A percentile compares a stretch with the other conserved stretches of the same genome.
phyloP scores from a whole-genome alignment of 2,329 filamentous ascomycete genomes.

The Claviceps africana region DNA sequence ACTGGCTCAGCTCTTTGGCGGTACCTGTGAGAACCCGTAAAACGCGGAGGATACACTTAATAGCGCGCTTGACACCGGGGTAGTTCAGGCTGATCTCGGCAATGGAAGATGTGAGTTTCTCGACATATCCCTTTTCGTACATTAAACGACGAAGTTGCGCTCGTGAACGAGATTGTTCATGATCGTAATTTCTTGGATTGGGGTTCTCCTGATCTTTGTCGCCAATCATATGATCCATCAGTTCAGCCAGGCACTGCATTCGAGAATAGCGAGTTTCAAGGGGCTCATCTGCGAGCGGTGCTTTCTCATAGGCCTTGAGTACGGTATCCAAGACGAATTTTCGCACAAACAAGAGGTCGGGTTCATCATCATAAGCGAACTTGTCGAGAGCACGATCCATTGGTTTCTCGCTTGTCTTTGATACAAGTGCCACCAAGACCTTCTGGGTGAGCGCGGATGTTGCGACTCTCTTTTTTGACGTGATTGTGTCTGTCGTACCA shows the following conservation, averaged over 20 bases:
- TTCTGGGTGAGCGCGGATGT: conserved; percentile 79
- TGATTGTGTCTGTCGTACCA: conserved; percentile 59
- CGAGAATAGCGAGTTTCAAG: conserved; percentile 78
- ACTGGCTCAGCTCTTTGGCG: conserved; percentile 72
- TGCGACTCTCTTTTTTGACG: conserved; percentile 69
- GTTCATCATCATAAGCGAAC: conserved; percentile 60
- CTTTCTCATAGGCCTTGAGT: conserved; percentile 82
- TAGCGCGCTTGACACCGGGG: conserved; percentile 79
- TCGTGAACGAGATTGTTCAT: conserved; percentile 43
- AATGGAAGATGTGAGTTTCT: conserved; percentile 77
- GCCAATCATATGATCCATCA: conserved; percentile 85
- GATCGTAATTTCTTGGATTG: conserved; percentile 25
- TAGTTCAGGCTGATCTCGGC: conserved; percentile 94
- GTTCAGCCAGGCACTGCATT: conserved; percentile 73
- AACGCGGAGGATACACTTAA: conserved; percentile 91
- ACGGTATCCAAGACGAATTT: conserved; percentile 92
- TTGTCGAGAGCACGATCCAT: conserved; percentile 41
- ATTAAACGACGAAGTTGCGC: conserved; percentile 83
- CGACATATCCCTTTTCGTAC: conserved; percentile 95
- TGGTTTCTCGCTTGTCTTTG: conserved; percentile 70
- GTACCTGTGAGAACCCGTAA: conserved; percentile 77
- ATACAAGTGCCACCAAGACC: conserved; percentile 73
- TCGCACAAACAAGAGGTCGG: conserved; percentile 79
- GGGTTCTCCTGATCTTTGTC: conserved; percentile 53
- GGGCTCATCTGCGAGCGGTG: conserved; percentile 61